Conservation (phyloP, 2,329 filamentous ascomycete species). For the Dothistroma septosporum region DNA sequence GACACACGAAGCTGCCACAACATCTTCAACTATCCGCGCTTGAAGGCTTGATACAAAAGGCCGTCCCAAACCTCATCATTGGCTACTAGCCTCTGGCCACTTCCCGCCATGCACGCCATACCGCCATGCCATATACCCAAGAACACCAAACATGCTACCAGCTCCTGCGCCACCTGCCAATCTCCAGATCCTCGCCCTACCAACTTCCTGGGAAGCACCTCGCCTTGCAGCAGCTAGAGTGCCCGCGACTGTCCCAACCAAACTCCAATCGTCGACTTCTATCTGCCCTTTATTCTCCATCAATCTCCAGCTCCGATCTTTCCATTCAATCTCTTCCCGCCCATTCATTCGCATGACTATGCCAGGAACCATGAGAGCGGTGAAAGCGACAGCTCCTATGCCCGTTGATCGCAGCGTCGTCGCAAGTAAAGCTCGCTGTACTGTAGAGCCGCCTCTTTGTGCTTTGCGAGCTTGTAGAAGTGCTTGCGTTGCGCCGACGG, state of each 20-base stretch:
- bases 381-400: conserved; percentile 39
- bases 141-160: conserved; percentile 49
- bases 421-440: conserved; percentile 30
- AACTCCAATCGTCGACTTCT: conserved; percentile 55
- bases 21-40: not conserved
- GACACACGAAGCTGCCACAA: not conserved
- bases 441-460: conserved; percentile 17
- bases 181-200: conserved; percentile 21
- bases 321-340: conserved; percentile 59
- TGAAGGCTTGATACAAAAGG: not conserved
- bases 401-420: conserved; percentile 33
- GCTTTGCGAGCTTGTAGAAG: conserved; percentile 4
- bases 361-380: conserved; percentile 44
- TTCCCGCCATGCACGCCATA: conserved; percentile 47
- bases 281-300: conserved; percentile 56
- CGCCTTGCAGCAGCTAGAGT: conserved; percentile 24
- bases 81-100: conserved; percentile 11
- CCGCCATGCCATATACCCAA: conserved; percentile 49
- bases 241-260: conserved; percentile 39
- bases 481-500: conserved; percentile 34
- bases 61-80: not conserved
- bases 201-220: conserved; percentile 43
- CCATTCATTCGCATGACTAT: conserved; percentile 53
- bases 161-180: conserved; percentile 23
- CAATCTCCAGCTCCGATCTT: conserved; percentile 60